Base-by-base conservation (phyloP, 2,329 filamentous ascomycete species). In the Mollisia scopiformis region DNA sequence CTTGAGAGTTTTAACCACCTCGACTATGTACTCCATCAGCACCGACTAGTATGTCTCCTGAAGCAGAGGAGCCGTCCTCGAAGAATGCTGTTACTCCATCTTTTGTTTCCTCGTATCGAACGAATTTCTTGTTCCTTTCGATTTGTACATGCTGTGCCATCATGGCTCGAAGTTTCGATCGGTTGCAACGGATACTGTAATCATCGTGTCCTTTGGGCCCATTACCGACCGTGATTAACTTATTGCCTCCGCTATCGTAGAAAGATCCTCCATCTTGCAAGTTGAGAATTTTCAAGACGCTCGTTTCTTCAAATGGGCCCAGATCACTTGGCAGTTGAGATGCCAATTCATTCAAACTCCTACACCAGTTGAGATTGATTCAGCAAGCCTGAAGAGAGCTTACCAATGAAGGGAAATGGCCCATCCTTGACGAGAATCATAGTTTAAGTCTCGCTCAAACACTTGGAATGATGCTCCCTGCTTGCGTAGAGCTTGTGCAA, bases 11-110 rank as follows among this genome's bases (percentile, higher is more conserved):
- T 47, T 47, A 47, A 8, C 41, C 23, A 47, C 41, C 50, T 13
- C 28, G 23, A 39, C 57, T 59, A 30, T 55, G 33, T n/a, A 47
- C 25, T 33, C 57, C 57, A 46, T 59, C 57, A 2, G 57, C 57
- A 16, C 57, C 50, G 49, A 59, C 50, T 11, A 59, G 19, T 6
- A 59, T 25, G 19, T 55, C 51, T 27, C 57, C 57, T 14, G 19
- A 19, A 33, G 35, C 35, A 10, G 21, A 10, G 1, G 50, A 27
- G 8, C 57, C 57, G 13, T 59, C 57, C 28, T 54, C 28, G 37
- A 33, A 54, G 23, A 55, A 46, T 19, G 47, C 50, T 23, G 14
- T 39, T n/a, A 59, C 57, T 11, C 19, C 37, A 33, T 23, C 23
- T 33, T 28, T 25, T 7, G 25, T n/a, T n/a, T 50, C 46, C 30